Base-by-base conservation (phyloP, 2,329 filamentous ascomycete species). In the Ophiocordyceps robertsii region DNA sequence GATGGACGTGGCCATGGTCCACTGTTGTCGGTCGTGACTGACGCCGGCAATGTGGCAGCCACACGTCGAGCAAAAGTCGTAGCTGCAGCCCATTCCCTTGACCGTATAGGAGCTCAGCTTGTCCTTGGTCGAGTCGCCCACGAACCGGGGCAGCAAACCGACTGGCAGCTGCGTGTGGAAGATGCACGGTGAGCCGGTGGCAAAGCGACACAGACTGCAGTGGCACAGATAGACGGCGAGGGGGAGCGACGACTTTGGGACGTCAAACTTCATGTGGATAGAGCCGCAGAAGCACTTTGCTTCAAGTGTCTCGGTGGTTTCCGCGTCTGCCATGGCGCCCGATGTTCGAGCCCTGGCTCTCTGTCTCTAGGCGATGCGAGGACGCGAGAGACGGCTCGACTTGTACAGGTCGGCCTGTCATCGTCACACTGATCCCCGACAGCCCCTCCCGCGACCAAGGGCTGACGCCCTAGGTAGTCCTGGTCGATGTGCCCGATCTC, bases 281-380 rank as follows among this genome's bases (percentile, higher is more conserved):
- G 62, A 59, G 41, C 62, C 61, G 50, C 68, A 72, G 48, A 61
- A 59, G 52, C 69, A 72, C 43, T 59, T 60, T n/a, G 66, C 67
- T 29, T 63, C 58, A 14, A 72, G 60, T 1, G 55, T 62, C 46
- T 58, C 64, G 39, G 48, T 55, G 3, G 46, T 38, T 24, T 35
- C 38, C 1, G 43, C 29, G 3, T 53, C 48, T 16, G 47, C 29
- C 49, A 59, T 56, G n/a, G 10, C 33, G 33, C 8, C 30, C 6
- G 14, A 14, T 14, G 10, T 30, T 17, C 3, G 19, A 31, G 14
- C 9, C 2, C n/a, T 17, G 9, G 33, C 9, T 27, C 24, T 27
- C 24, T 9, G 24, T 27, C 6, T 27, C 9, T 27, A 6, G 24
- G 24, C 24, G 24, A 27, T 3, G 6, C 24, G 24, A 27, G 24